Evolutionary conservation across 2,329 filamentous ascomycete species (phyloP).

Genomic region (Curvularia verruculosa): DNA sequence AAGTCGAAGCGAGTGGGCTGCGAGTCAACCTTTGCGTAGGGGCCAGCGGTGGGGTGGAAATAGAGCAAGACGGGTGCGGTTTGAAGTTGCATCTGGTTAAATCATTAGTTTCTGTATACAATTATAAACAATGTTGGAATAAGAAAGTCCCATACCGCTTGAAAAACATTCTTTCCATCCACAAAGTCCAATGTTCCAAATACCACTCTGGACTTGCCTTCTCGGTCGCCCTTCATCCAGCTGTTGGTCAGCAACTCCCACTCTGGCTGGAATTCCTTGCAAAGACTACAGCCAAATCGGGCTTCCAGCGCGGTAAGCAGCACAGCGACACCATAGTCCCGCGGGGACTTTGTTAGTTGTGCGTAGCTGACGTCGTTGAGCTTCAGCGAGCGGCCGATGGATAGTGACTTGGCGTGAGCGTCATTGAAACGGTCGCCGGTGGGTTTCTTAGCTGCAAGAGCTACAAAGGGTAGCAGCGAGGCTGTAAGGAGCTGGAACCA

Average conservation of each 20-base stretch:
- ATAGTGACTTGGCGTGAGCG: conserved; percentile 71
- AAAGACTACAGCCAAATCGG: conserved; percentile 84
- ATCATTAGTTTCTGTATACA: background rate
- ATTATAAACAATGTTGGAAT: background rate
- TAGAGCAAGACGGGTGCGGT: conserved; percentile 89
- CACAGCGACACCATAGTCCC: conserved; percentile 83
- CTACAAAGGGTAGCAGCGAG: conserved; percentile 65
- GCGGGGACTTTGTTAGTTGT: conserved; percentile 74
- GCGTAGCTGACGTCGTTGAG: conserved; percentile 78
- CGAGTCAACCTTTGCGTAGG: conserved; percentile 71
- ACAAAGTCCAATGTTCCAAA: conserved; percentile 88
- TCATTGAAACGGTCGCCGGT: conserved; percentile 69
- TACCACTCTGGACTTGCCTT: conserved; percentile 72
- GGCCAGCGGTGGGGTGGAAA: conserved; percentile 84
- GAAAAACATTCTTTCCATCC: conserved; percentile 82
- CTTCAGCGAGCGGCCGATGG: conserved; percentile 69
- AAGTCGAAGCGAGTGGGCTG: conserved; percentile 86
- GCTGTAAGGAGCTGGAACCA: conserved; percentile 66
- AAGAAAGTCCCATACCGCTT: conserved; percentile 71
- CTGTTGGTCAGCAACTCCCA: conserved; percentile 86
- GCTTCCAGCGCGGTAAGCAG: conserved; percentile 85
- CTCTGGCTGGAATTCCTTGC: conserved; percentile 90
- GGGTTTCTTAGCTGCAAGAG: conserved; percentile 69
- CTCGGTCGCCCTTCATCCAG: conserved; percentile 85
- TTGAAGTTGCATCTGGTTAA: conserved; percentile 81